Percentiles rank a stretch among this genome's conserved stretches.
Conservation (phyloP, 2,329 filamentous ascomycete species). For the Lachnellula arida region DNA sequence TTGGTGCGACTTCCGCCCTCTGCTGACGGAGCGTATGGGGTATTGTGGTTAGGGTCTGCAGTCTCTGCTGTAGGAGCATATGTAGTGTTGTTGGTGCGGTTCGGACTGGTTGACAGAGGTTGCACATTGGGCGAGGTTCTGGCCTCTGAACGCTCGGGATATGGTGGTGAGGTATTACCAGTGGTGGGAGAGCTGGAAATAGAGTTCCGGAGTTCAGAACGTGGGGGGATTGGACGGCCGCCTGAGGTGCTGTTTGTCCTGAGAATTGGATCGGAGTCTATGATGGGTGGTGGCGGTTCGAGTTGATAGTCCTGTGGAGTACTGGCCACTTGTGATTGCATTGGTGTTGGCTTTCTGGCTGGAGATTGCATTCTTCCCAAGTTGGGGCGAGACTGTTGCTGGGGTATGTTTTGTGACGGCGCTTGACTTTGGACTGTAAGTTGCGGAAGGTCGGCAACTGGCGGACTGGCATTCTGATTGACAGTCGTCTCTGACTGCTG, state of each 20-base stretch:
- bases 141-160: slow-evolving; percentile 8
- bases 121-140: slow-evolving; percentile 5
- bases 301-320: not conserved
- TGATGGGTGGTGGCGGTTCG: not conserved
- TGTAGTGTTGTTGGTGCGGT: too few relatives aligned
- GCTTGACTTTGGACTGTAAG: not conserved
- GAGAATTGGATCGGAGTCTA: not conserved
- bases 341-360: not conserved
- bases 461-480: not conserved
- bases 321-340: not conserved
- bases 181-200: not conserved
- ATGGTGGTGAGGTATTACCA: not conserved
- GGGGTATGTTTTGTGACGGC: not conserved
- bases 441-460: not conserved
- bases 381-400: not conserved
- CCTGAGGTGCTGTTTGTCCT: slow-evolving; percentile 7
- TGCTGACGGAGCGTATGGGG: not conserved
- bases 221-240: slow-evolving; percentile 14
- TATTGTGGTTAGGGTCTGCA: not conserved
- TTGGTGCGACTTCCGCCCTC: too few relatives aligned
- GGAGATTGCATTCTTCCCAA: not conserved
- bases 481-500: too few relatives aligned
- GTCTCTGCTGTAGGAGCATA: too few relatives aligned
- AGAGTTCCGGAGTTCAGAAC: slow-evolving; percentile 9
- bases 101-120: not conserved